Base-by-base conservation (phyloP, 768 basidiomycete species). In the Trametes cubensis region DNA sequence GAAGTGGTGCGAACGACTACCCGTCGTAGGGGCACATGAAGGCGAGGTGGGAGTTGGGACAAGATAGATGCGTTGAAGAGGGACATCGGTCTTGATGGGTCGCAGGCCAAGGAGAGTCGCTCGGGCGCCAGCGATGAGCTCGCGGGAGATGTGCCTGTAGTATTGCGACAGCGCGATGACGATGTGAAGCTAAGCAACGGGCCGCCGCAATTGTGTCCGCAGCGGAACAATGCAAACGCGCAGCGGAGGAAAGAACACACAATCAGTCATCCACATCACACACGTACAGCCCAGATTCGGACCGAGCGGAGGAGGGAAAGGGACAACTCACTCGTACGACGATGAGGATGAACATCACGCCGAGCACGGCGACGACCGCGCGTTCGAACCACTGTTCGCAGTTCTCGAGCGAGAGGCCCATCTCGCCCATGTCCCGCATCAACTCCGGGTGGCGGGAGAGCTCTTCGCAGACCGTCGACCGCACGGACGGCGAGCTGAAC, bases 331-430 rank as follows among this genome's bases (percentile, higher is more conserved):
- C 90, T 66, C 89, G 79, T 55, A 90, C 73, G 67, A 89, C 80
- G 58, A 88, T 82, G 62, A 89, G 71, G 39, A 90, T 74, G 47
- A 84, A 78, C 75, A 88, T 81, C 46, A 85, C 71, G 1, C 79
- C 84, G 50, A 90, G 76, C 38, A 84, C 78, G 0, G 78, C 85
- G 61, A 88, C 71, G 34, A 86, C 80, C 8, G 83, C 87, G 42
- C 85, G 80, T 70, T 88, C 89, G 49, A 91, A 80, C 87, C 88
- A 90, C 60, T 82, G 80, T 69, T 93, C 91, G 71, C 92, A 93
- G 65, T 91, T 90, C 74, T 92, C 90, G 45, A 89, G 74, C 67
- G 81, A 89, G 67, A 92, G 78, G 0, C 90, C 90, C 69, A 88
- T 81, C 70, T 89, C 87, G 52, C 82, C 79, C 75, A 90, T 74